phyloP scores from a whole-genome alignment of 169 alveolate species.

The Haemoproteus tartakovskyi region DNA sequence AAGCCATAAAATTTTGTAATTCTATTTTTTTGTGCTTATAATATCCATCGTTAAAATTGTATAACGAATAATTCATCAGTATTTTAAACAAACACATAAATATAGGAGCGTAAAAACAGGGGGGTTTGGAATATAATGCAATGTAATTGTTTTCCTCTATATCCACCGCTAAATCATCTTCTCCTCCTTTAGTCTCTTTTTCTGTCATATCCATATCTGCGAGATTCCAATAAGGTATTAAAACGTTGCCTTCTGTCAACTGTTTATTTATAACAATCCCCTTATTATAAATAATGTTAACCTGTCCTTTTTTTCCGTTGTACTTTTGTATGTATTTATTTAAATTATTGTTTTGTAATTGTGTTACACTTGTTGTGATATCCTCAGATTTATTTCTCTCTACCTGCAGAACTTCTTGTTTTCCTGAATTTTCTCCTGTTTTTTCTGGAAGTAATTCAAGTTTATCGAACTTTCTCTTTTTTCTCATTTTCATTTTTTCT shows the following conservation, averaged over 20 bases:
- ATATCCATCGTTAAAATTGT: conserved; percentile 64
- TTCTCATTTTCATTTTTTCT: no score
- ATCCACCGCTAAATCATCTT: conserved; percentile 9
- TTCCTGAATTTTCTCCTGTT: no score
- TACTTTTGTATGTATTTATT: background rate
- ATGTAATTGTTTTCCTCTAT: conserved; percentile 47
- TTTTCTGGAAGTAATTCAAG: no score
- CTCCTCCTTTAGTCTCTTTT: conserved; percentile 5
- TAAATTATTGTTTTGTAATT: no score
- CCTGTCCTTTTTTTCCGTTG: background rate
- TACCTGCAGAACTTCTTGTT: no score
- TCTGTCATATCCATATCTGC: conserved; percentile 40
- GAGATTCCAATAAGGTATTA: conserved; percentile 63
- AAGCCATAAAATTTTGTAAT: no score
- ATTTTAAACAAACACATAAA: conserved; percentile 62
- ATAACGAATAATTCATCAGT: conserved; percentile 31
- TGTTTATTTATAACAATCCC: conserved; percentile 50
- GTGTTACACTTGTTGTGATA: no score
- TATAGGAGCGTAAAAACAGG: conserved; percentile 62
- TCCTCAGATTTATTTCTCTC: no score
- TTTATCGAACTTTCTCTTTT: no score
- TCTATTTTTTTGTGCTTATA: conserved; percentile 40
- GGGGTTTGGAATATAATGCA: conserved; percentile 55
- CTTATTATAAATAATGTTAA: conserved; percentile 45
- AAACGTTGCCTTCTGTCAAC: conserved; percentile 8